Evolutionary conservation across 257 asterid genomes (phyloP).

Genomic region (Gentiana macrophylla): DNA sequence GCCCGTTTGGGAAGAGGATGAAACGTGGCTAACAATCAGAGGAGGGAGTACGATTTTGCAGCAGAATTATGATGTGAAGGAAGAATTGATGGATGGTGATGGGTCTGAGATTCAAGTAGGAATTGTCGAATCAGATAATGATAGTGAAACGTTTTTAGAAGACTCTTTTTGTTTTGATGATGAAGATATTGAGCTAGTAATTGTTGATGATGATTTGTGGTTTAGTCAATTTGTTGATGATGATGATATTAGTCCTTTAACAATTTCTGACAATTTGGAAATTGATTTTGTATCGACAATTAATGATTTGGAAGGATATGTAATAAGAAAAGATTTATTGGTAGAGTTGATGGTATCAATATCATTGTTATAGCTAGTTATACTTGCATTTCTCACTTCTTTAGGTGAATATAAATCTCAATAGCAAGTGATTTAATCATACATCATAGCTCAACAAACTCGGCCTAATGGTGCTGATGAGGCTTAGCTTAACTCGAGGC

Average conservation of each 20-base stretch:
- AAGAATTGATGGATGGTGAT: conserved; percentile 9
- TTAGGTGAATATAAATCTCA: no score
- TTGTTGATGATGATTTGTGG: conserved; percentile 2
- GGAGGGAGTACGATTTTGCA: not conserved
- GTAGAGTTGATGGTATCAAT: no score
- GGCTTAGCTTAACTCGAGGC: no score
- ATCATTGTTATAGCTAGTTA: no score
- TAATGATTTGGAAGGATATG: conserved; percentile 10
- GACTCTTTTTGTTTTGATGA: conserved; percentile 2
- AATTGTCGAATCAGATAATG: not conserved
- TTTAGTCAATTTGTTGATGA: conserved; percentile 10
- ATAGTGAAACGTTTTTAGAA: conserved; percentile 19
- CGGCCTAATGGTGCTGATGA: no score
- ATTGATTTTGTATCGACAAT: conserved; percentile 14
- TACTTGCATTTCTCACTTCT: no score
- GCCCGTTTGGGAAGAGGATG: conserved; percentile 41
- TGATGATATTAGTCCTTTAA: conserved; percentile 5
- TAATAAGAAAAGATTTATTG: conserved; percentile 5
- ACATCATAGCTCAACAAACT: no score
- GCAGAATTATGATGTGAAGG: not conserved
- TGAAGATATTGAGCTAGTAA: conserved; percentile 3
- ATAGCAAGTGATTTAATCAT: no score
- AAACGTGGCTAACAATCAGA: conserved; percentile 48
- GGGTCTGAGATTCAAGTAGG: not conserved
- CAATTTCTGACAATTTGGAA: conserved; percentile 9